Evolutionary conservation across 495 filamentous ascomycete genomes (phyloP).

Genomic region (Penicillium paradoxum): DNA sequence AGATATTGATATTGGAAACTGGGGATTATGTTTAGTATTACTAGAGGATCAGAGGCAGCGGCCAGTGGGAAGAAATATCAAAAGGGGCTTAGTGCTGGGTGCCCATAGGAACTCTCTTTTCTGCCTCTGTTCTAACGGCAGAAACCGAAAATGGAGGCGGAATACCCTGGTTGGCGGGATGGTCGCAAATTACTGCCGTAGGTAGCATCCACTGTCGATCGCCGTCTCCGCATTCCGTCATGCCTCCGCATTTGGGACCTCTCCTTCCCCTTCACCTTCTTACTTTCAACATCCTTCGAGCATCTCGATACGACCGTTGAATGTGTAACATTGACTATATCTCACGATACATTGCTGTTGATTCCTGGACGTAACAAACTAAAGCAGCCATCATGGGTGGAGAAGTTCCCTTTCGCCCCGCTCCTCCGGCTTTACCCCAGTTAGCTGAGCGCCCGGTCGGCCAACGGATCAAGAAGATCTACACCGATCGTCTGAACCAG

Average conservation of each 20-base stretch:
- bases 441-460: constrained; percentile 61
- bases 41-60: too few species aligned
- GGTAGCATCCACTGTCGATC: constrained; percentile 5
- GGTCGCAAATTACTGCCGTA: too few species aligned
- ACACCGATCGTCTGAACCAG: constrained; percentile 74
- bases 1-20: too few species aligned
- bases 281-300: background rate
- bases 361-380: background rate
- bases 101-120: too few species aligned
- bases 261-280: constrained; percentile 9
- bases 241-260: constrained; percentile 14
- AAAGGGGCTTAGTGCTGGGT: too few species aligned
- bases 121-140: too few species aligned
- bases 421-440: constrained; percentile 49
- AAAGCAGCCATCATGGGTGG: constrained; percentile 39
- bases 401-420: constrained; percentile 32
- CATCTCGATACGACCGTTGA: background rate
- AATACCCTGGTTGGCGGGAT: too few species aligned
- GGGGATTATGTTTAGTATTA: too few species aligned
- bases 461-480: constrained; percentile 81
- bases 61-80: too few species aligned
- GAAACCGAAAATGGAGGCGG: too few species aligned
- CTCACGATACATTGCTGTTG: background rate
- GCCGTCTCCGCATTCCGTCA: constrained; percentile 21
- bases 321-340: background rate